Conservation (phyloP, 164 flowering plant genomes). For the Magnolia kwangsiensis region DNA sequence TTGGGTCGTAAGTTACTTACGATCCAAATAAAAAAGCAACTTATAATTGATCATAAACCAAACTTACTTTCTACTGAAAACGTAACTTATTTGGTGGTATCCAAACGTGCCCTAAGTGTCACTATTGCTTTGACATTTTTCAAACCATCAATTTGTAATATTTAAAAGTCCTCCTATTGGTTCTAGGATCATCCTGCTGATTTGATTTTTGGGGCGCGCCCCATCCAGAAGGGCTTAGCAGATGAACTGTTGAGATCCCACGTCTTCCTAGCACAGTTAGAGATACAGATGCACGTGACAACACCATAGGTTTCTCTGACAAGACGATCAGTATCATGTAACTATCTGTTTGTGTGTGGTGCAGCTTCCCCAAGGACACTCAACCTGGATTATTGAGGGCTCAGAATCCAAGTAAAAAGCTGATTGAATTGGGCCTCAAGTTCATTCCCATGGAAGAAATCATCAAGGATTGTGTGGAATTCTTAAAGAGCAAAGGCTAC, state of each 20-base stretch:
- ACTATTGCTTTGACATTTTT: too few species aligned
- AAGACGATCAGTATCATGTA: neutral
- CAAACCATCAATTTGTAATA: too few species aligned
- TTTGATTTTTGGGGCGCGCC: too few species aligned
- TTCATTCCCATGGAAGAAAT: constrained; percentile 82
- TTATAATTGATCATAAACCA: too few species aligned
- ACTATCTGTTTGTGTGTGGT: neutral
- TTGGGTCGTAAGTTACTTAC: too few species aligned
- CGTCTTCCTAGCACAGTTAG: neutral
- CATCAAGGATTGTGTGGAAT: constrained; percentile 74
- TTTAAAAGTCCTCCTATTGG: too few species aligned
- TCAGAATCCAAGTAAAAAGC: constrained; percentile 56
- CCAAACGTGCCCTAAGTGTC: too few species aligned
- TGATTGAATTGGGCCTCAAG: constrained; percentile 73
- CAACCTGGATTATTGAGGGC: constrained; percentile 72
- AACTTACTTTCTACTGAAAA: too few species aligned
- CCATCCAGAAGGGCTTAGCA: too few species aligned
- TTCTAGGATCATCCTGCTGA: too few species aligned
- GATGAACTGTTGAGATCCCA: neutral
- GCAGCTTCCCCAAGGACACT: constrained; percentile 69
- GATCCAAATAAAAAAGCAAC: too few species aligned
- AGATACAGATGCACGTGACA: neutral
- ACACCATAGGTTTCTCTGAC: neutral
- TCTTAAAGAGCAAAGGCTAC: constrained; percentile 65
- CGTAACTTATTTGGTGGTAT: too few species aligned